These are phyloP conservation scores for Fusarium sp. DNA, from an alignment of 2,329 filamentous ascomycete species.

Conservation along the genomic window DNA sequence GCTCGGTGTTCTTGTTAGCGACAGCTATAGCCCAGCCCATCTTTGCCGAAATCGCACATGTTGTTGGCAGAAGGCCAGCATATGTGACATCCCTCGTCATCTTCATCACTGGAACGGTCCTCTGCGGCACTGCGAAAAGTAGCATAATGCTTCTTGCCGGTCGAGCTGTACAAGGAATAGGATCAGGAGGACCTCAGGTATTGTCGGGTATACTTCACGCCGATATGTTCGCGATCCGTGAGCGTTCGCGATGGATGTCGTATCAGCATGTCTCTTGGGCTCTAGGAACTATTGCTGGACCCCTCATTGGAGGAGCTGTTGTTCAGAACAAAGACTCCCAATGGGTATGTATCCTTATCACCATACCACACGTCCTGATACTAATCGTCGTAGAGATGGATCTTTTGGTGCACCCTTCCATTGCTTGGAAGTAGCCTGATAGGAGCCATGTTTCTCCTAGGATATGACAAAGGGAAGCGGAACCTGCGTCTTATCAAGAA, in stretches of 20 bases:
- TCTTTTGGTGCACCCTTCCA: constrained; percentile 51
- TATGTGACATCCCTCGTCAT: constrained; percentile 38
- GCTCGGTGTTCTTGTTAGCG: constrained; percentile 74
- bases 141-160: constrained; percentile 47
- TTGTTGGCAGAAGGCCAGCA: constrained; percentile 48
- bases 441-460: constrained; percentile 42
- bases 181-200: constrained; percentile 49
- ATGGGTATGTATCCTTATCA: constrained; percentile 29
- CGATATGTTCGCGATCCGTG: constrained; percentile 54
- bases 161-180: constrained; percentile 49
- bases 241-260: constrained; percentile 53
- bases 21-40: constrained; percentile 69
- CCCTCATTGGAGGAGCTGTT: constrained; percentile 40
- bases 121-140: constrained; percentile 47
- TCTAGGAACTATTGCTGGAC: constrained; percentile 59
- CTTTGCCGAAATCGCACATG: constrained; percentile 50
- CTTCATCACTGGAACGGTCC: constrained; percentile 53
- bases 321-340: constrained; percentile 25
- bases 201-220: constrained; percentile 48
- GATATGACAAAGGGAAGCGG: constrained; percentile 29
- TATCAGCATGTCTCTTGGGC: constrained; percentile 60
- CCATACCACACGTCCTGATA: background rate
- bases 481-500: constrained; percentile 12
- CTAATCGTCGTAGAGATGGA: constrained; percentile 43
- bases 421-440: constrained; percentile 39